phyloP scores from a whole-genome alignment of 768 basidiomycete species.

The Panaeolus cyanescens region DNA sequence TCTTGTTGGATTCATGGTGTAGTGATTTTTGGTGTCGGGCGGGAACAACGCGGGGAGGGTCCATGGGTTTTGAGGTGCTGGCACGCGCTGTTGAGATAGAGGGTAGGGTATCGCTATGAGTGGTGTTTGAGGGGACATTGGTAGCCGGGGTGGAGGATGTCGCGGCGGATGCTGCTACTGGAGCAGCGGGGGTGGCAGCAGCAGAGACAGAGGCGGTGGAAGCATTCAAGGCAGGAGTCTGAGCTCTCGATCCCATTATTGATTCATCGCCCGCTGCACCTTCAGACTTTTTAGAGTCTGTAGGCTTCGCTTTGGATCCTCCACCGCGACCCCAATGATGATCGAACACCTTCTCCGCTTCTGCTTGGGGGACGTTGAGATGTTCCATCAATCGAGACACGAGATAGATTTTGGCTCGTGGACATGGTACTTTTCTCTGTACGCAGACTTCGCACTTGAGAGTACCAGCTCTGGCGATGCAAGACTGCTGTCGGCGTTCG shows the following conservation, averaged over 20 bases:
- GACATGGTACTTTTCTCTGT: slow-evolving; percentile 1
- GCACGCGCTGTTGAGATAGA: slow-evolving; percentile 1
- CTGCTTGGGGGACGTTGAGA: neutral
- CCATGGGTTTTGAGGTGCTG: neutral
- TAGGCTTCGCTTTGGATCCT: neutral
- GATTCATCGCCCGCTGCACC: neutral
- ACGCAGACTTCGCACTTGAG: slow-evolving; percentile 1
- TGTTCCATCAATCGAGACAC: slow-evolving; percentile 4
- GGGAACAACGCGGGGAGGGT: neutral
- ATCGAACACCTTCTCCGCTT: neutral
- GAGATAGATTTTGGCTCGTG: slow-evolving; percentile 2
- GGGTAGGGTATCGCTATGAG: neutral
- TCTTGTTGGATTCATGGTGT: neutral
- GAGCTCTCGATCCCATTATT: neutral
- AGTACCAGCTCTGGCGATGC: neutral
- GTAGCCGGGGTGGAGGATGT: neutral
- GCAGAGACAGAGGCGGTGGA: neutral
- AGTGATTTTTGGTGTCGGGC: slow-evolving; percentile 1
- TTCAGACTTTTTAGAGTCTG: neutral
- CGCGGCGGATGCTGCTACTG: neutral
- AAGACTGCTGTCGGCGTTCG: slow-evolving; percentile 3
- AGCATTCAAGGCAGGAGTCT: neutral
- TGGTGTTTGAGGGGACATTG: slow-evolving; percentile 1
- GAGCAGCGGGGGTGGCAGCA: neutral
- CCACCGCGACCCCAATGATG: slow-evolving; percentile 1